Conservation (phyloP, 805 yeast genomes). For the Ogataea corticis region DNA sequence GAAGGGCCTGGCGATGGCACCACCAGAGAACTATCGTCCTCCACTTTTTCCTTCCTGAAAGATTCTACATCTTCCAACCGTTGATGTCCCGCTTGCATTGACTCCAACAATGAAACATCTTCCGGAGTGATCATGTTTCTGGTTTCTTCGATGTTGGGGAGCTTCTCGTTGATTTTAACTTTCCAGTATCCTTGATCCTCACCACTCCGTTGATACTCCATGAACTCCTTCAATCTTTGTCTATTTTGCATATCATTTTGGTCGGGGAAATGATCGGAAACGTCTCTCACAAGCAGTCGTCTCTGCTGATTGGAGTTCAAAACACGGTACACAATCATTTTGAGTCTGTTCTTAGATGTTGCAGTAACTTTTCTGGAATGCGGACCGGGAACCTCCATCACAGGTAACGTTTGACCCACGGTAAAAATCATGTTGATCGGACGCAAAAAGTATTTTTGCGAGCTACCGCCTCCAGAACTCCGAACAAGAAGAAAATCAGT, state of each 20-base stretch:
- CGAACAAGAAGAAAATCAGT: conserved; percentile 84
- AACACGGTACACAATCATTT: conserved; percentile 90
- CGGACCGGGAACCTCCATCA: conserved; percentile 94
- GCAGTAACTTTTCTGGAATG: conserved; percentile 95
- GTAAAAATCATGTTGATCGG: conserved; percentile 72
- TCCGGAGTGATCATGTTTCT: conserved; percentile 89
- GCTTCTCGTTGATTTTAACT: conserved; percentile 62
- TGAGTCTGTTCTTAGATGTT: conserved; percentile 84
- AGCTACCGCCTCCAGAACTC: conserved; percentile 75
- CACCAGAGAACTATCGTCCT: conserved; percentile 16
- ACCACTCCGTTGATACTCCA: conserved; percentile 95
- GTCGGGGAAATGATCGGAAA: conserved; percentile 91
- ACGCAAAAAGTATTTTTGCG: conserved; percentile 66
- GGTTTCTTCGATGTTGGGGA: conserved; percentile 76
- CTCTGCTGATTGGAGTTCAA: conserved; percentile 72
- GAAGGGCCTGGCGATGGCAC: conserved; percentile 8
- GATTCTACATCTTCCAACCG: conserved; percentile 77
- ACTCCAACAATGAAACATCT: conserved; percentile 80
- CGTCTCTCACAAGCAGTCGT: conserved; percentile 81
- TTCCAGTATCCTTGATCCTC: conserved; percentile 96
- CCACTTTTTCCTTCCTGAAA: conserved; percentile 42
- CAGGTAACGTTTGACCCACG: conserved; percentile 92
- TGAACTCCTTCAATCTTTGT: conserved; percentile 92
- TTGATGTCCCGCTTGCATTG: conserved; percentile 94
- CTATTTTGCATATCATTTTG: conserved; percentile 97